Base-by-base conservation (phyloP, 2,329 filamentous ascomycete genomes). In the Colletotrichum somersetense region DNA sequence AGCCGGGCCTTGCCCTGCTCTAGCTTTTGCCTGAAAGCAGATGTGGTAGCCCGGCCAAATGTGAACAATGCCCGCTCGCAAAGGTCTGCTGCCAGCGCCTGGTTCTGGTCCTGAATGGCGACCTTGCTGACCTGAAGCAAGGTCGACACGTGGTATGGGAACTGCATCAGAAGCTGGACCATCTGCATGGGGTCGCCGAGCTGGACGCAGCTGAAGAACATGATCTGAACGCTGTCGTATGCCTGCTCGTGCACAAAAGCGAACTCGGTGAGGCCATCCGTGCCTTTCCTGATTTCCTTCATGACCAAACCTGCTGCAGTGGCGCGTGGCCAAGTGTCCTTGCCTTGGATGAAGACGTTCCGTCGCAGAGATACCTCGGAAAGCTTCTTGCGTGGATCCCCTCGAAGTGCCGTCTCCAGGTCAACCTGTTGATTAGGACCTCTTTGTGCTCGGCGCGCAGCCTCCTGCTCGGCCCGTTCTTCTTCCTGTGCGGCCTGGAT, bases 121-220 rank as follows among this genome's bases (percentile, higher is more conserved):
- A 98, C 93, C 79, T 94, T 94, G 73, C 94, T 97, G 38, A 97
- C 95, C 79, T 98, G 95, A 30, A 98, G 90, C n/a, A 98, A 88
- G 2, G 94, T 95, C 1, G 94, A 96, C 75, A 98, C 92, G 79
- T 98, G 95, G 80, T 98, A 98, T 4, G 96, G 83, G 53, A 75
- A 76, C 74, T 77, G 72, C 67, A 78, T 79, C 52, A 98, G 85
- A 63, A 96, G 89, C 46, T 91, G 85, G 53, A 98, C 91, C 83
- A 99, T 89, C 66, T 91, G 88, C 81, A 97, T 92, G 5, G 94
- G 94, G 77, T 98, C 93, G 75, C 88, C 86, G 87, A 96, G 93
- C 76, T 93, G 91, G n/a, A 97, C 95, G 75, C 91, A 92, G 20
- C 86, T 84, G 67, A 94, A 91, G 81, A 98, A 99, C 66, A 92